phyloP scores from a whole-genome alignment of 495 filamentous ascomycete genomes.

The Aspergillus homomorphus region DNA sequence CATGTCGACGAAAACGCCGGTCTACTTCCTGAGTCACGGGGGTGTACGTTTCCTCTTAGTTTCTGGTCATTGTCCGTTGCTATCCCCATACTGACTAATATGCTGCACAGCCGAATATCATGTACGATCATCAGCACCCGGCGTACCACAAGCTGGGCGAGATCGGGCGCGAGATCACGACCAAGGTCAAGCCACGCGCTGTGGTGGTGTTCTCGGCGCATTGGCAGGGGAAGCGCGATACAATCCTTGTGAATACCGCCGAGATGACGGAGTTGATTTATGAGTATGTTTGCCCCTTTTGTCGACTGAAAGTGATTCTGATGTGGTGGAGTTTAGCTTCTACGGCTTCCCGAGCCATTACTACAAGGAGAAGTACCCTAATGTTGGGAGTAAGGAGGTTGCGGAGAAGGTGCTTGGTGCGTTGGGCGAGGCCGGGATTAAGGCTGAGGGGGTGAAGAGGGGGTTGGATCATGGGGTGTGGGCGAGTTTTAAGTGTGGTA shows the following conservation, averaged over 20 bases:
- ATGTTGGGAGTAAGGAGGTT: conserved; percentile 62
- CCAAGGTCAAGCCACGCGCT: conserved; percentile 73
- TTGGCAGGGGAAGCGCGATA: conserved; percentile 64
- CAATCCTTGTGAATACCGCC: conserved; percentile 69
- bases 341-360: conserved; percentile 71
- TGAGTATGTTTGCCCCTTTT: conserved; percentile 54
- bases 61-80: background rate
- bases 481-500: conserved; percentile 65
- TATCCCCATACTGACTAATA: background rate
- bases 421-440: conserved; percentile 59
- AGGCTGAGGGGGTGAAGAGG: conserved; percentile 58
- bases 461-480: conserved; percentile 83
- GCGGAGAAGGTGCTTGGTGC: conserved; percentile 62
- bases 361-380: conserved; percentile 63
- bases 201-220: conserved; percentile 86
- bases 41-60: conserved; percentile 52
- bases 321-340: conserved; percentile 47
- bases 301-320: background rate
- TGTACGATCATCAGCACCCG: conserved; percentile 71
- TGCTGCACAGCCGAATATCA: conserved; percentile 66
- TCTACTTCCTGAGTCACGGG: conserved; percentile 79
- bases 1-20: conserved; percentile 47
- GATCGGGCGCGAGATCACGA: conserved; percentile 76
- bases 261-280: conserved; percentile 74
- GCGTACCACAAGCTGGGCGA: conserved; percentile 65